Percentiles rank a stretch among this genome's conserved stretches.
These are phyloP conservation scores for Durusdinium trenchii DNA, from an alignment of 73 alveolate genomes.

Conservation along the genomic window DNA sequence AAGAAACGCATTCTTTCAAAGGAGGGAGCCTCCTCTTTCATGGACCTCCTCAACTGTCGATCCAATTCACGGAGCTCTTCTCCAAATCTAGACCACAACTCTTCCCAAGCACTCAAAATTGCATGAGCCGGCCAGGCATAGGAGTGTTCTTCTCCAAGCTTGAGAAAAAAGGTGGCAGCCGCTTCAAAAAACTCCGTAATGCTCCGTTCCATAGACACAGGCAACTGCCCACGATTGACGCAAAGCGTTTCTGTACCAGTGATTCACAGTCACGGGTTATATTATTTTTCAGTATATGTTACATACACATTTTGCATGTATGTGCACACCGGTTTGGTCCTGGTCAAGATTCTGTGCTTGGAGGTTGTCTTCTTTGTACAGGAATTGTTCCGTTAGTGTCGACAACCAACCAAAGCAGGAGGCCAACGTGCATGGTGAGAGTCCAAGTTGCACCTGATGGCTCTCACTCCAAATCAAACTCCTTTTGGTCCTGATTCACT, in stretches of 20 bases:
- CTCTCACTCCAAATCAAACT: too few relatives aligned
- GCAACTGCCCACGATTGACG: background rate
- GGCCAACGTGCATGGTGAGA: too few relatives aligned
- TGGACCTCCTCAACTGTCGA: background rate
- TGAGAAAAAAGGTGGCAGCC: background rate
- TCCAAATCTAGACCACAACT: background rate
- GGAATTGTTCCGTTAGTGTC: too few relatives aligned
- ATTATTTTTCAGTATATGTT: too few relatives aligned
- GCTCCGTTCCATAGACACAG: conserved; percentile 51
- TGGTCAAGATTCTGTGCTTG: too few relatives aligned
- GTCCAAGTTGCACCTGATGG: too few relatives aligned
- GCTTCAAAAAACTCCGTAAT: background rate
- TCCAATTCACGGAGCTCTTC: conserved; percentile 14
- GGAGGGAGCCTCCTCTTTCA: conserved; percentile 31
- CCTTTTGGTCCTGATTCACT: too few relatives aligned
- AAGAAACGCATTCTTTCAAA: conserved; percentile 33
- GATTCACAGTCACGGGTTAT: conserved; percentile 3
- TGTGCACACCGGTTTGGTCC: too few relatives aligned
- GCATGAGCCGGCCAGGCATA: conserved; percentile 10
- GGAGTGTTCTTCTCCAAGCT: background rate
- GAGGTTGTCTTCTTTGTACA: too few relatives aligned
- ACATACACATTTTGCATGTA: too few relatives aligned
- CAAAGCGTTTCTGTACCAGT: conserved; percentile 48
- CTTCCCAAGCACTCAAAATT: conserved; percentile 18
- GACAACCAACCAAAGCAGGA: too few relatives aligned